Evolutionary conservation across 768 basidiomycete species (phyloP), one percentile per base, ranked within the genome.

Genomic region (Hydnomerulius pinastri): DNA sequence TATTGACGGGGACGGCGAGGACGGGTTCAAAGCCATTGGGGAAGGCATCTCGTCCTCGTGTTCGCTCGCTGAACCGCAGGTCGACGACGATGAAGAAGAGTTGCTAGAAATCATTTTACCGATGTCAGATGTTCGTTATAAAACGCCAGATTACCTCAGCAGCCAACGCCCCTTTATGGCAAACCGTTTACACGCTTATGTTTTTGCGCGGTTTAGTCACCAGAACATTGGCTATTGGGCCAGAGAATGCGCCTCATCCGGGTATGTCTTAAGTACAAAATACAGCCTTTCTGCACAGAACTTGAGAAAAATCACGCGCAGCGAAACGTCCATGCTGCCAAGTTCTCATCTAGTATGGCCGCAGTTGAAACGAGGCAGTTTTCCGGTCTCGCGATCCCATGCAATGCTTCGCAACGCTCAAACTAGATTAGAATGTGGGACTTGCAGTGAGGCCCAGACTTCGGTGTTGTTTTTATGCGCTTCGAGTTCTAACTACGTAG

Each of bases 1-100:
- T 20, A 85, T 80, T 24, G 84, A 85, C 30, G 74, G 65, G 0
- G 74, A 69, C 21, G 77, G 75, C 20, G 78, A 74, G 11, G 77
- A 67, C 53, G 79, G 76, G 52, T 72, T 74, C 51, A 86, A 62
- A 0, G 85, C 86, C 73, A 87, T 87, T 33, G 86, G 86, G 4
- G 86, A 87, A 42, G 80, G 71, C 72, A 75, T 74, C 23, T 46
- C 28, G 50, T 29, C 39, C 28, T 41, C 41, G 50, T 33, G 37
- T 28, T 28, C 44, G 33, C 51, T 17, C 51, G 56, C 41, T 29
- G 33, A 46, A 30, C 30, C 28, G 61, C 44, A 49, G 18, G 4
- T 28, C 40, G 48, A 53, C 57, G 50, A 44, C n/a, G 44, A 48
- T 48, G 53, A 51, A 43, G 51, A 39, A 50, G 55, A 51, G 41